A percentile compares a stretch with the other conserved stretches of the same genome.
phyloP scores from a whole-genome alignment of 176 grass and related monocot species.

The Carex cristatella region DNA sequence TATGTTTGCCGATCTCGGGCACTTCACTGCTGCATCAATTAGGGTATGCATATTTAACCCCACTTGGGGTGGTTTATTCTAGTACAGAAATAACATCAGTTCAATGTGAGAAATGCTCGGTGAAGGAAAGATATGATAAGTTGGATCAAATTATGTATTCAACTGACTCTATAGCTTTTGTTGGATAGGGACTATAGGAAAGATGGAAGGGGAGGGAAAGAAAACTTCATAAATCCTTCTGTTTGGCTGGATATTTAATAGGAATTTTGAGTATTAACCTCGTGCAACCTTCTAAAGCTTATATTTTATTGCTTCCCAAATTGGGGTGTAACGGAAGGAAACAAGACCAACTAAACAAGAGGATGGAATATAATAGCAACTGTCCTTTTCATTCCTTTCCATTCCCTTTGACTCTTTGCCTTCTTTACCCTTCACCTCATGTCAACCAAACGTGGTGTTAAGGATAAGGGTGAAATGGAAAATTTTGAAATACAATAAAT shows the following conservation, averaged over 20 bases:
- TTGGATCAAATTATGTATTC: background rate
- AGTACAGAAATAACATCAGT: background rate
- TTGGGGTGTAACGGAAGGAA: background rate
- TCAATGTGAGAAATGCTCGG: background rate
- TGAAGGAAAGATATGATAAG: background rate
- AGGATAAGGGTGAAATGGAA: background rate
- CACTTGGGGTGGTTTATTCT: background rate
- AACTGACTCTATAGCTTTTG: background rate
- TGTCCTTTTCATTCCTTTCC: background rate
- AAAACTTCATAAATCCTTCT: background rate
- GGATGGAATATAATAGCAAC: background rate
- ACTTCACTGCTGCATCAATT: conserved; percentile 78
- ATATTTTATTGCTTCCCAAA: background rate
- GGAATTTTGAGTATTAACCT: background rate
- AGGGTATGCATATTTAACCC: conserved; percentile 40
- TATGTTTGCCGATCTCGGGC: conserved; percentile 96
- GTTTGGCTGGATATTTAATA: background rate
- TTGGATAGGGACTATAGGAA: background rate
- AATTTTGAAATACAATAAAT: background rate
- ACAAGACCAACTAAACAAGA: background rate
- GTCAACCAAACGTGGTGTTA: background rate
- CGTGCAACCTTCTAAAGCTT: background rate
- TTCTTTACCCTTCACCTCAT: background rate
- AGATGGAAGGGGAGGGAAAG: background rate
- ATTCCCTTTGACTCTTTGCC: background rate